These are phyloP conservation scores for Hypoxylon perforatum DNA, from an alignment of 495 filamentous ascomycete species.

Conservation along the genomic window DNA sequence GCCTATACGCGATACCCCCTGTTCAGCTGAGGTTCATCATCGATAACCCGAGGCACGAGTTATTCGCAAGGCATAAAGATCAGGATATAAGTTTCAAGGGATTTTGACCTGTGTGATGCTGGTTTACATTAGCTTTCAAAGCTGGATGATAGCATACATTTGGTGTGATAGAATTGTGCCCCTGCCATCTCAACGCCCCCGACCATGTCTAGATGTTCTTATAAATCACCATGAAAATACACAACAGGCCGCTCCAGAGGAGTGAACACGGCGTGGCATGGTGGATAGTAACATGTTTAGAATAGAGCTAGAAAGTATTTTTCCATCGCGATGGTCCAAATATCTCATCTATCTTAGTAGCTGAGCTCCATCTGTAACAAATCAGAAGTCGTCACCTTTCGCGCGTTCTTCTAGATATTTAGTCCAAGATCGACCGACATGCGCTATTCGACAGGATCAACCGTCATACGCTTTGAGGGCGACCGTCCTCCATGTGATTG, in stretches of 20 bases:
- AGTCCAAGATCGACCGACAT: neutral
- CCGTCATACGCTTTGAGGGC: neutral
- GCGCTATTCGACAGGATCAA: constrained; percentile 1
- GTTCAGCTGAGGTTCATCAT: no score
- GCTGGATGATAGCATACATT: constrained; percentile 1
- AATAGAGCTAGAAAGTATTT: constrained; percentile 31
- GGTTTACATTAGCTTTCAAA: neutral
- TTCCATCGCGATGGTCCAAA: constrained; percentile 19
- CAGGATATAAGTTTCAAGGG: no score
- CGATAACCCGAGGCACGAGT: no score
- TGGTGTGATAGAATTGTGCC: constrained; percentile 1
- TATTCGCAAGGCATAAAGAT: no score
- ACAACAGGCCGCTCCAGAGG: neutral
- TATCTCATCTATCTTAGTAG: constrained; percentile 12
- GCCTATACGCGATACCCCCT: no score
- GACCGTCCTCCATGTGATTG: constrained; percentile 6
- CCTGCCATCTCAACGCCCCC: no score
- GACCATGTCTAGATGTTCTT: neutral
- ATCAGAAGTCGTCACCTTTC: constrained; percentile 3
- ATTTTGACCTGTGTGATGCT: no score
- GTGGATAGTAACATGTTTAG: constrained; percentile 20
- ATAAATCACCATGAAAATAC: constrained; percentile 16
- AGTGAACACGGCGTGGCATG: neutral
- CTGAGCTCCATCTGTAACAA: constrained; percentile 7
- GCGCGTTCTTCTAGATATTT: neutral